These are phyloP conservation scores for Conoideocrella luteorostrata DNA, from an alignment of 2,329 filamentous ascomycete genomes.

Conservation along the genomic window DNA sequence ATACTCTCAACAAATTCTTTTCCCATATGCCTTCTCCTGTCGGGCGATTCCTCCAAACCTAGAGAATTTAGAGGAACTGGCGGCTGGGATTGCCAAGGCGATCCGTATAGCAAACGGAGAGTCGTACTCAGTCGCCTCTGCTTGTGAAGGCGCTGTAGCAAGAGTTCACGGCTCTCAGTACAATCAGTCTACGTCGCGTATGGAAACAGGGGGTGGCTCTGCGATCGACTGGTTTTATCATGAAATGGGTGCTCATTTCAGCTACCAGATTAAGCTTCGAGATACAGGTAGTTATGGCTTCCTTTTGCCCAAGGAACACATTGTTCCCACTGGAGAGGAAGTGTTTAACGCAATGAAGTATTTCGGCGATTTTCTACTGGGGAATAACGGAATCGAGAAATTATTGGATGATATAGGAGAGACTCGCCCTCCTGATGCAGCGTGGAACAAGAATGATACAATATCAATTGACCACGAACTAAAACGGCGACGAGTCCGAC, in stretches of 20 bases:
- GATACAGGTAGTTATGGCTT: conserved; percentile 95
- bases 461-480: conserved; percentile 20
- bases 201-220: conserved; percentile 75
- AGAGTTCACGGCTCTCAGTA: conserved; percentile 16
- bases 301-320: conserved; percentile 77
- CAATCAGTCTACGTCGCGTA: conserved; percentile 30
- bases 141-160: conserved; percentile 71
- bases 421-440: conserved; percentile 12
- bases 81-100: conserved; percentile 78
- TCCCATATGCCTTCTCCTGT: conserved; percentile 87
- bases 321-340: conserved; percentile 84
- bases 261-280: conserved; percentile 89
- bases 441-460: conserved; percentile 11
- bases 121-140: conserved; percentile 69
- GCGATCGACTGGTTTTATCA: conserved; percentile 96
- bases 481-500: conserved; percentile 20
- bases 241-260: conserved; percentile 71
- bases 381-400: conserved; percentile 60
- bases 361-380: conserved; percentile 72
- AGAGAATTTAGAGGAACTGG: conserved; percentile 89
- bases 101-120: conserved; percentile 77
- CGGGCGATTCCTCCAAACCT: conserved; percentile 69
- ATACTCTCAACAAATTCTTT: conserved; percentile 91
- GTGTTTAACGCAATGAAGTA: conserved; percentile 77
- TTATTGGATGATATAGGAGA: conserved; percentile 18